Conservation (phyloP, 1,139 yeast genomes). For the Hanseniaspora uvarum region DNA sequence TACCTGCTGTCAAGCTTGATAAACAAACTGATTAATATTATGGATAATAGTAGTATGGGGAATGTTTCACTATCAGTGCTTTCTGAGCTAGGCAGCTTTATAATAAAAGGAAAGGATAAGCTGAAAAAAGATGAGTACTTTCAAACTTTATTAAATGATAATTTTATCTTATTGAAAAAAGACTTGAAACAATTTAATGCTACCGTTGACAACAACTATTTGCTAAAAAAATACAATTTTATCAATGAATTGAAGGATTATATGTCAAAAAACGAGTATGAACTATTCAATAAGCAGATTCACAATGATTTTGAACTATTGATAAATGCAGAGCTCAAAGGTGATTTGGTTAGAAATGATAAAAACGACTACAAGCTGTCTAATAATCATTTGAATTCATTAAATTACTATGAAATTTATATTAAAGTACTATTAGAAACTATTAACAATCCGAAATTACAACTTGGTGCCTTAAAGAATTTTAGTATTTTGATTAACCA, state of each 20-base stretch:
- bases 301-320: constrained; percentile 20
- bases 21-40: constrained; percentile 35
- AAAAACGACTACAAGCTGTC: neutral
- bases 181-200: neutral
- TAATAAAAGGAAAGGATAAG: constrained; percentile 31
- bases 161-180: neutral
- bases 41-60: constrained; percentile 34
- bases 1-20: constrained; percentile 38
- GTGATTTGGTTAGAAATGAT: neutral
- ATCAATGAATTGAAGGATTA: neutral
- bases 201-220: neutral
- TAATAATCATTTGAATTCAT: neutral
- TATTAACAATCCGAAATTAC: constrained; percentile 36
- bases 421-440: constrained; percentile 39
- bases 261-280: constrained; percentile 10
- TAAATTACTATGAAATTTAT: constrained; percentile 44
- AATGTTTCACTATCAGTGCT: constrained; percentile 45
- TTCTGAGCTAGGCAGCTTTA: constrained; percentile 45
- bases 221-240: neutral
- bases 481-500: constrained; percentile 43
- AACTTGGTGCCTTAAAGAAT: constrained; percentile 56
- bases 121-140: neutral
- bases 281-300: constrained; percentile 22
- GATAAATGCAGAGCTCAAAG: constrained; percentile 18
- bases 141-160: neutral